These are phyloP conservation scores for Cystobasidium sp. DNA, from an alignment of 1,284 basidiomycete genomes.

Conservation along the genomic window DNA sequence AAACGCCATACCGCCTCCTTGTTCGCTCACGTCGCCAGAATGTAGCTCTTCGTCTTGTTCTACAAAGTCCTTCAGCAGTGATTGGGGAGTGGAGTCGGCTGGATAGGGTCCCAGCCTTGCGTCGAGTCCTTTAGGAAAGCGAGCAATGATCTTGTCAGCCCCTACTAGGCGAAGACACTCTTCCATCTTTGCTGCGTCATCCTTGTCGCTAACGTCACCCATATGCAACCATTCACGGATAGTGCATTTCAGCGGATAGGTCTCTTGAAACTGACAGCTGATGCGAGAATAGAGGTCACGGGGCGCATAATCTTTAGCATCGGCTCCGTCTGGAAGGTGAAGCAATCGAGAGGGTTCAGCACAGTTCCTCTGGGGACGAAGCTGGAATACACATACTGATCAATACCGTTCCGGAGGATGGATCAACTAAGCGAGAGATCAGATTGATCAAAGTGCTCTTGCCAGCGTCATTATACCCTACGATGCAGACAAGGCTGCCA, in stretches of 20 bases:
- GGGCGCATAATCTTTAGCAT: constrained; percentile 24
- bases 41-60: too few species aligned
- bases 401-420: constrained; percentile 68
- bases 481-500: constrained; percentile 77
- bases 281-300: constrained; percentile 26
- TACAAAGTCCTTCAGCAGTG: constrained; percentile 19
- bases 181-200: constrained; percentile 27
- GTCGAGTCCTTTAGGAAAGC: constrained; percentile 36
- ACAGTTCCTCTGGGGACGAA: background rate
- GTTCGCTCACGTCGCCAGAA: too few species aligned
- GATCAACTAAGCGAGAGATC: constrained; percentile 70
- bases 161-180: constrained; percentile 25
- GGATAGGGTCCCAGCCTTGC: constrained; percentile 40
- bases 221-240: constrained; percentile 38
- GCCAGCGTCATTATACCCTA: constrained; percentile 63
- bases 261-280: constrained; percentile 37
- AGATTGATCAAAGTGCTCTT: constrained; percentile 78
- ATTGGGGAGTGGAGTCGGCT: constrained; percentile 25
- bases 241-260: constrained; percentile 20
- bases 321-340: constrained; percentile 16
- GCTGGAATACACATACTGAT: constrained; percentile 58
- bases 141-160: constrained; percentile 21
- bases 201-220: constrained; percentile 10
- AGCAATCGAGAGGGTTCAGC: background rate
- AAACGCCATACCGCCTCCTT: too few species aligned